phyloP scores from a whole-genome alignment of 805 yeast species.

The Brettanomyces bruxellensis region DNA sequence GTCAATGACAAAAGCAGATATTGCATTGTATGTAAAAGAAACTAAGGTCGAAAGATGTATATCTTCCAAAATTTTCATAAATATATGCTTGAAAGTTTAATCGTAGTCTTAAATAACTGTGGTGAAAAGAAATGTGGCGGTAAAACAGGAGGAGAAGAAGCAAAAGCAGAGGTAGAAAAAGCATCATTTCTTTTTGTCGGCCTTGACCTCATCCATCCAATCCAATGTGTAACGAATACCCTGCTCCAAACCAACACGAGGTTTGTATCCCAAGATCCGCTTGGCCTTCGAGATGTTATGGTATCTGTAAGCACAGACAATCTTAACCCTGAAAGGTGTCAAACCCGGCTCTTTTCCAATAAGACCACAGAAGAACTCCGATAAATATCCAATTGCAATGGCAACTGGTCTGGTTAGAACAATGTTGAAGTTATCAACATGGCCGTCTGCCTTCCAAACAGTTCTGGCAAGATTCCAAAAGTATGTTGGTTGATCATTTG shows the following conservation, averaged over 20 bases:
- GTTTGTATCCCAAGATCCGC: conserved; percentile 63
- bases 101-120: too few species aligned
- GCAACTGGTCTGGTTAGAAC: conserved; percentile 72
- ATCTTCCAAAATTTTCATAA: too few species aligned
- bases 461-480: conserved; percentile 96
- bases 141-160: too few species aligned
- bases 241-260: conserved; percentile 66
- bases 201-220: conserved; percentile 75
- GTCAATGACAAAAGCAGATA: conserved; percentile 13
- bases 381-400: conserved; percentile 67
- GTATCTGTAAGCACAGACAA: conserved; percentile 89
- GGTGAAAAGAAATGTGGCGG: too few species aligned
- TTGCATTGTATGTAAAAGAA: conserved; percentile 34
- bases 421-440: conserved; percentile 58
- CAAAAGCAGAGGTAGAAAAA: too few species aligned
- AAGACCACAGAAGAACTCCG: conserved; percentile 64
- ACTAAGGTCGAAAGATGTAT: background rate
- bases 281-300: conserved; percentile 90
- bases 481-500: conserved; percentile 91
- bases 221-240: conserved; percentile 74
- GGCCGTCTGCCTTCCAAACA: conserved; percentile 96
- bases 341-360: conserved; percentile 84
- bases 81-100: too few species aligned
- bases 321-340: conserved; percentile 88
- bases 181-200: background rate